phyloP scores from a whole-genome alignment of 768 basidiomycete genomes.

The Trametopsis cervina region DNA sequence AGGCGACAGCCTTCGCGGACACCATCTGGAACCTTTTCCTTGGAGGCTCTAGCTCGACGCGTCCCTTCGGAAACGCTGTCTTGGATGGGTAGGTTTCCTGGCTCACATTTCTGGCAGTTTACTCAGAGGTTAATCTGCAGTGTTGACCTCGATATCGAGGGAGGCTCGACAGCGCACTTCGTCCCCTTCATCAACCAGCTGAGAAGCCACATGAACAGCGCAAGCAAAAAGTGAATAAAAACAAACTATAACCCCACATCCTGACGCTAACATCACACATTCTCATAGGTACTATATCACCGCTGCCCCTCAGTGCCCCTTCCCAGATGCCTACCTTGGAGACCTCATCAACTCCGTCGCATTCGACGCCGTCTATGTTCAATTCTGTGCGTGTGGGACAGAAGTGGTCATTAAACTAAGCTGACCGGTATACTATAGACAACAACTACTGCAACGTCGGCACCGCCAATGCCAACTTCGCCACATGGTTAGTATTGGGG shows the following conservation, averaged over 20 bases:
- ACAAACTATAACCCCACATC: neutral
- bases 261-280: neutral
- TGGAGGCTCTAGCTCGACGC: constrained; percentile 51
- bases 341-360: constrained; percentile 49
- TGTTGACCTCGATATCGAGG: constrained; percentile 71
- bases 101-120: neutral
- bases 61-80: constrained; percentile 67
- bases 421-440: constrained; percentile 16
- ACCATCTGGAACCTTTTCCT: constrained; percentile 71
- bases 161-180: constrained; percentile 35
- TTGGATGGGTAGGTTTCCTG: constrained; percentile 52
- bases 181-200: constrained; percentile 40
- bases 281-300: constrained; percentile 55
- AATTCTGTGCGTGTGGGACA: constrained; percentile 44
- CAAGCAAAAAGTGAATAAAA: constrained; percentile 43
- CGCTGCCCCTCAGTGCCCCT: constrained; percentile 62
- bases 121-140: constrained; percentile 17
- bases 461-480: constrained; percentile 43
- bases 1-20: constrained; percentile 53
- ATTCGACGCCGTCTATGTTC: constrained; percentile 73
- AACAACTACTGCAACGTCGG: constrained; percentile 58
- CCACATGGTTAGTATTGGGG: constrained; percentile 30
- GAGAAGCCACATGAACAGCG: constrained; percentile 41
- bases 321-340: constrained; percentile 57
- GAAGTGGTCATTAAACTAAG: neutral